Base-by-base conservation (phyloP, 1,284 basidiomycete species). In the Sanghuangporus weigelae region DNA sequence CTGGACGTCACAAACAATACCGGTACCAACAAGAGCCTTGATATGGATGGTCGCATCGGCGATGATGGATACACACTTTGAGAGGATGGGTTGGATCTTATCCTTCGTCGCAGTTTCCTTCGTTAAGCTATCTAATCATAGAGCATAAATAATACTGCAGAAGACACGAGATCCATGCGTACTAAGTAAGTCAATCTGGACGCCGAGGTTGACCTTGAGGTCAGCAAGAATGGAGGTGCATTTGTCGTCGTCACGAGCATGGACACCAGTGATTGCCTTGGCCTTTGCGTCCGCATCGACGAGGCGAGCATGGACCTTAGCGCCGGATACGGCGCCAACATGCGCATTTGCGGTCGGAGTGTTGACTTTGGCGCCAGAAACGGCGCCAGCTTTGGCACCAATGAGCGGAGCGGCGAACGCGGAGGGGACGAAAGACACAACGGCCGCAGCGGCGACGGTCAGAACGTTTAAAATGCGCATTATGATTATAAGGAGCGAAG, bases 181-280 rank as follows among this genome's bases (percentile, higher is more conserved):
- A 56, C 51, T 8, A 53, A 61, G 60, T 4, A 14, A 39, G 19
- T 23, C 7, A 26, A 61, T 14, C 40, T 35, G n/a, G 31, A 36
- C 54, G 8, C 60, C 60, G 8, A 56, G 51, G 31, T 61, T 54
- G 19, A 56, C 40, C 51, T 62, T 48, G 14, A 57, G 46, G 19
- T 49, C 35, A 8, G 44, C 23, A 35, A 62, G 54, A 44, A 57
- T 57, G 12, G 53, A 48, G 7, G 42, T 35, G 31, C 23, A 40
- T 23, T 26, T 21, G 39, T 19, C 39, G 3, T 31, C 39, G 10
- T 19, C 46, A 36, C 26, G 48, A n/a, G 57, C 44, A 19, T 49
- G 4, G n/a, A 36, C 19, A 7, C 26, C 39, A 10, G 44, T 44
- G 16, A 14, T n/a, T 11, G 57, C 44, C 14, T 46, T 59, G 26